phyloP scores from a whole-genome alignment of 2,329 filamentous ascomycete species.

The Sclerotinia borealis region DNA sequence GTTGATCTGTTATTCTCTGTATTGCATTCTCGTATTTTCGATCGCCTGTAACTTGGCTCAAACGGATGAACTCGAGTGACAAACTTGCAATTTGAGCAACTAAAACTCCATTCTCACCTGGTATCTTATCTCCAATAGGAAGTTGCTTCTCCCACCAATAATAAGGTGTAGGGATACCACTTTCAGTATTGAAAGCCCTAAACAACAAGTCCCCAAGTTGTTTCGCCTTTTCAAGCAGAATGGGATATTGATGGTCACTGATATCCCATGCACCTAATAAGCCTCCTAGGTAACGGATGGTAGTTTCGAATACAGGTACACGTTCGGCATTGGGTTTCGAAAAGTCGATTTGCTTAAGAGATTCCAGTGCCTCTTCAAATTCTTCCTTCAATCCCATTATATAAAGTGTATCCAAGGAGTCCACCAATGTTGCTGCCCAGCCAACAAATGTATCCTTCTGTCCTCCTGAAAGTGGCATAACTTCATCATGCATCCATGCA shows the following conservation, averaged over 20 bases:
- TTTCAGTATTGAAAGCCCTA: conserved; percentile 67
- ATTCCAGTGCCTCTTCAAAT: conserved; percentile 67
- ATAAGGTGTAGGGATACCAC: conserved; percentile 65
- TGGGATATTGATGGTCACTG: conserved; percentile 49
- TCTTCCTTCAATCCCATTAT: conserved; percentile 73
- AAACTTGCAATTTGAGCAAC: conserved; percentile 52
- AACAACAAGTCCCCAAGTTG: conserved; percentile 64
- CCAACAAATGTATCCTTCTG: conserved; percentile 76
- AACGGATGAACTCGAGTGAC: conserved; percentile 54
- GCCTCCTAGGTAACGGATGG: conserved; percentile 23
- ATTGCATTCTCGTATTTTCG: conserved; percentile 54
- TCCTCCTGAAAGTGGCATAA: conserved; percentile 61
- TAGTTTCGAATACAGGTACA: conserved; percentile 23
- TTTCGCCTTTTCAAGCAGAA: conserved; percentile 58
- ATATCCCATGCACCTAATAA: conserved; percentile 43
- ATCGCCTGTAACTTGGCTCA: conserved; percentile 55
- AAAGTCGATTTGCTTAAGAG: conserved; percentile 39
- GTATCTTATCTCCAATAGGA: not conserved
- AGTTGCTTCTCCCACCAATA: conserved; percentile 3
- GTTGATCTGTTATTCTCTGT: conserved; percentile 47
- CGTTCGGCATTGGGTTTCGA: conserved; percentile 12
- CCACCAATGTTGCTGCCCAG: conserved; percentile 81
- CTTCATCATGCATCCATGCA: conserved; percentile 81
- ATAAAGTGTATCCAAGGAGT: conserved; percentile 75
- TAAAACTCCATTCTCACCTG: conserved; percentile 37